Conservation (phyloP, 2,329 filamentous ascomycete genomes). For the Neonectria hederae region DNA sequence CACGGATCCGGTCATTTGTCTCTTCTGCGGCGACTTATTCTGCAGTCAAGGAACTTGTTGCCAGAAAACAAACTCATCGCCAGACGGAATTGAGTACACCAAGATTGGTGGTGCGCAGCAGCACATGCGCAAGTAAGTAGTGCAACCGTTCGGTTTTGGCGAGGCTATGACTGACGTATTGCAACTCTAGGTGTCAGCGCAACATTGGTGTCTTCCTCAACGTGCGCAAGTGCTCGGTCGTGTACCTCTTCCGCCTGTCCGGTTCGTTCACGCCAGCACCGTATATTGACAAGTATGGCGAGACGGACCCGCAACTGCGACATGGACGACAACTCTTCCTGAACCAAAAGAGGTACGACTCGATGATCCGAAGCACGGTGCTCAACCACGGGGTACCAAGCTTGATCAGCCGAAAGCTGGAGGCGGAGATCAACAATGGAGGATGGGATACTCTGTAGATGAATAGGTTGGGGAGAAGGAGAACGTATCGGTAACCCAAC, state of each 20-base stretch:
- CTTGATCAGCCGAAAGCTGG: constrained; percentile 87
- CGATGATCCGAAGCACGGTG: constrained; percentile 85
- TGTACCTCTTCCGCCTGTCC: constrained; percentile 83
- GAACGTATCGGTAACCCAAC: neutral
- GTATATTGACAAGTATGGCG: constrained; percentile 95
- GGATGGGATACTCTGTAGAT: constrained; percentile 82
- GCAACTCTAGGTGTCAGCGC: constrained; percentile 77
- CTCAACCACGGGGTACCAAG: constrained; percentile 87
- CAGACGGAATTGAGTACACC: constrained; percentile 51
- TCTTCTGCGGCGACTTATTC: constrained; percentile 97
- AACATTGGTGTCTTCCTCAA: constrained; percentile 96
- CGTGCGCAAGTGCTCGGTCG: constrained; percentile 92
- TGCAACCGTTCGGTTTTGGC: neutral
- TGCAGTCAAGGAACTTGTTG: constrained; percentile 96
- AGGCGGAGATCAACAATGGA: constrained; percentile 95
- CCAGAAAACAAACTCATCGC: constrained; percentile 67
- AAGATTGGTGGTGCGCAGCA: constrained; percentile 86
- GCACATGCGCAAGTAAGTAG: constrained; percentile 82
- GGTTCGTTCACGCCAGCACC: constrained; percentile 89
- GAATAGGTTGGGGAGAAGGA: constrained; percentile 1
- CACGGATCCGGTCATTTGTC: constrained; percentile 87
- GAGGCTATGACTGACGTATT: neutral
- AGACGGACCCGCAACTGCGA: constrained; percentile 89
- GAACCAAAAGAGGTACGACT: constrained; percentile 94
- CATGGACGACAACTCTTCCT: constrained; percentile 90